Conservation (phyloP, 2,329 filamentous ascomycete genomes). For the Elsinoe ampelina region DNA sequence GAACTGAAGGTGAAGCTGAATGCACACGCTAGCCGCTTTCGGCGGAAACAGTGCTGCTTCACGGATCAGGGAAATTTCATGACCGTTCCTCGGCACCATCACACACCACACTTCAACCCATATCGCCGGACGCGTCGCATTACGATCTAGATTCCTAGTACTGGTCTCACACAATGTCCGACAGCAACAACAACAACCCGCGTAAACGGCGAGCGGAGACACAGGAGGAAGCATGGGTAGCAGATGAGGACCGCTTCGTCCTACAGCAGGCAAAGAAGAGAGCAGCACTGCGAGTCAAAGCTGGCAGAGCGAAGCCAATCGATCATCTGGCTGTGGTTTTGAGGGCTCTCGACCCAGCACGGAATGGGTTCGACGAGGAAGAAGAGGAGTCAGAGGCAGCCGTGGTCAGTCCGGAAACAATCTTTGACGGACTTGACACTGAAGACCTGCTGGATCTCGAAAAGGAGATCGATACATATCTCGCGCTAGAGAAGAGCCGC, state of each 20-base stretch:
- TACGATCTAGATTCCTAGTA: neutral
- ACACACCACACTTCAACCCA: too few species aligned
- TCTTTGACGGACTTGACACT: constrained; percentile 64
- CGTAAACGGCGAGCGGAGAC: constrained; percentile 36
- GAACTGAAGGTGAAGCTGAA: constrained; percentile 1
- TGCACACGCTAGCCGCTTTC: neutral
- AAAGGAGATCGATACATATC: constrained; percentile 70
- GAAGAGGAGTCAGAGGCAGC: constrained; percentile 68
- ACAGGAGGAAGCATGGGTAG: constrained; percentile 60
- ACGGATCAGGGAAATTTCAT: too few species aligned
- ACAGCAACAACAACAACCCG: constrained; percentile 29
- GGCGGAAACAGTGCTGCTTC: neutral
- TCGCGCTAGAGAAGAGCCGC: constrained; percentile 66
- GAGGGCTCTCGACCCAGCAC: constrained; percentile 75
- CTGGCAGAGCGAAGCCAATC: constrained; percentile 81
- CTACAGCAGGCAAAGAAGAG: constrained; percentile 97
- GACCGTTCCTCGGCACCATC: too few species aligned
- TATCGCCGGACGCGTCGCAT: neutral
- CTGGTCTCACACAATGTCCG: neutral
- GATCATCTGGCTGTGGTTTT: constrained; percentile 90
- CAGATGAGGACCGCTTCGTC: constrained; percentile 92
- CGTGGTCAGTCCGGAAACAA: constrained; percentile 68
- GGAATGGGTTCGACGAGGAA: constrained; percentile 73
- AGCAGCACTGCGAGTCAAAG: constrained; percentile 85
- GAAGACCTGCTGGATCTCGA: constrained; percentile 65